Evolutionary conservation across 2,329 filamentous ascomycete genomes (phyloP).

Genomic region (Escovopsis sp.): DNA sequence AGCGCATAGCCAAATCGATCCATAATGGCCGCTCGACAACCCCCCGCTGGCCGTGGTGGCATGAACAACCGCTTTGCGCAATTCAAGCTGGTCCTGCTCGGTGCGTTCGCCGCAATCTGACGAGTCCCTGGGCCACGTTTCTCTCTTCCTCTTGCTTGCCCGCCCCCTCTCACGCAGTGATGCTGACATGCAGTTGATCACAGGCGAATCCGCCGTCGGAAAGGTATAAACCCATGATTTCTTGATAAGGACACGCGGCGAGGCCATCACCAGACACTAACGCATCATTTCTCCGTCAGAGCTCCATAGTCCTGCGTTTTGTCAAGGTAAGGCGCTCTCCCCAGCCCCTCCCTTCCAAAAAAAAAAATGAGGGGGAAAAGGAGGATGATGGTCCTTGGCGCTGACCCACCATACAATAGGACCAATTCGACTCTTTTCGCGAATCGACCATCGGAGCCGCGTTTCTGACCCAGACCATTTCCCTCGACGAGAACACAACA

Average conservation of each 20-base stretch:
- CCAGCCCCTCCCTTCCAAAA: not conserved
- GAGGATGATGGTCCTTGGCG: not conserved
- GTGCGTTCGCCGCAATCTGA: constrained; percentile 35
- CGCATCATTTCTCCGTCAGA: constrained; percentile 37
- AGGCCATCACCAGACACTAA: not conserved
- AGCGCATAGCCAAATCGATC: constrained; percentile 13
- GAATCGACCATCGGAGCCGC: constrained; percentile 97
- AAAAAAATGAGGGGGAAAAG: not conserved
- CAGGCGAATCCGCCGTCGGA: constrained; percentile 96
- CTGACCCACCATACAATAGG: constrained; percentile 34
- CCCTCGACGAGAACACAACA: constrained; percentile 92
- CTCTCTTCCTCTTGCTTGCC: not conserved
- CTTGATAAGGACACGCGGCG: not conserved
- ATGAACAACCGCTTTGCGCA: constrained; percentile 84
- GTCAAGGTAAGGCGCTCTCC: constrained; percentile 57
- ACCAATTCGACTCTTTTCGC: constrained; percentile 96
- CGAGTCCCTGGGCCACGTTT: no score
- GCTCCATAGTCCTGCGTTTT: constrained; percentile 93
- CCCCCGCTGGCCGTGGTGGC: constrained; percentile 43
- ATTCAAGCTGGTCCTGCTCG: constrained; percentile 95
- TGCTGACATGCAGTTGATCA: constrained; percentile 8
- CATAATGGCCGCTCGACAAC: constrained; percentile 75
- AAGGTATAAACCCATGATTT: constrained; percentile 47
- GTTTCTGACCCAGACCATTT: constrained; percentile 97
- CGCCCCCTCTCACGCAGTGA: not conserved